These are phyloP conservation scores for Aureobasidium leucospermi DNA, from an alignment of 2,329 filamentous ascomycete species.

Conservation along the genomic window DNA sequence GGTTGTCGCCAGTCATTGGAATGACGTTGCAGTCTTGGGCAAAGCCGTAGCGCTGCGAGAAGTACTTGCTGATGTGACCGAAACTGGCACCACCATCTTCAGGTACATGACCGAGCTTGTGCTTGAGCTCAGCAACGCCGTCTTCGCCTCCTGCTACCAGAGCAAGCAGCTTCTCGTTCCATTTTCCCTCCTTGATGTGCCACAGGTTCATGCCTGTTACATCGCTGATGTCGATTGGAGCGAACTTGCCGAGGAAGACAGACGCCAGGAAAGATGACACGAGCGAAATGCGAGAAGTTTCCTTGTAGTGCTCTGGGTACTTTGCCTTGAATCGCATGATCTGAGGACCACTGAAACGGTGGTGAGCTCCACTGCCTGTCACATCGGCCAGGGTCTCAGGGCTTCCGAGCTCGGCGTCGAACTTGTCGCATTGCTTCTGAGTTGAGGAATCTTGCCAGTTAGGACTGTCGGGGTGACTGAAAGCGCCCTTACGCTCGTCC, in stretches of 20 bases:
- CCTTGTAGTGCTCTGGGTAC: constrained; percentile 71
- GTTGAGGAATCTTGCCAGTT: constrained; percentile 99
- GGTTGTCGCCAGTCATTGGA: constrained; percentile 93
- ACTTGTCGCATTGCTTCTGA: constrained; percentile 81
- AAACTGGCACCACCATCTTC: constrained; percentile 74
- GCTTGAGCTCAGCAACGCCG: constrained; percentile 57
- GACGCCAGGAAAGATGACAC: constrained; percentile 95
- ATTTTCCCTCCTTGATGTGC: constrained; percentile 70
- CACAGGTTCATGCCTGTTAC: constrained; percentile 96
- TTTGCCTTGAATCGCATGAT: constrained; percentile 81
- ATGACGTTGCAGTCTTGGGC: constrained; percentile 64
- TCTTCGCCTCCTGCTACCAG: constrained; percentile 61
- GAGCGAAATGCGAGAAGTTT: constrained; percentile 78
- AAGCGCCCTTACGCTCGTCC: constrained; percentile 46
- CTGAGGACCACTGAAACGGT: constrained; percentile 96
- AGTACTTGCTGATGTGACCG: constrained; percentile 71
- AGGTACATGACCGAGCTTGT: constrained; percentile 73
- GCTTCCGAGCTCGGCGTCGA: constrained; percentile 65
- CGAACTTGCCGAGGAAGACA: constrained; percentile 74
- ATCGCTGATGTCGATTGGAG: constrained; percentile 88
- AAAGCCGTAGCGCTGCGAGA: constrained; percentile 72
- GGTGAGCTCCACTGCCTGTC: constrained; percentile 90
- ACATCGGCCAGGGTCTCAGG: constrained; percentile 63
- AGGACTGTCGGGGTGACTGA: constrained; percentile 80
- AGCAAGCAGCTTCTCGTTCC: constrained; percentile 67